phyloP scores from a whole-genome alignment of 192 early-diverging fungal genomes.

The Coemansia reversa region DNA sequence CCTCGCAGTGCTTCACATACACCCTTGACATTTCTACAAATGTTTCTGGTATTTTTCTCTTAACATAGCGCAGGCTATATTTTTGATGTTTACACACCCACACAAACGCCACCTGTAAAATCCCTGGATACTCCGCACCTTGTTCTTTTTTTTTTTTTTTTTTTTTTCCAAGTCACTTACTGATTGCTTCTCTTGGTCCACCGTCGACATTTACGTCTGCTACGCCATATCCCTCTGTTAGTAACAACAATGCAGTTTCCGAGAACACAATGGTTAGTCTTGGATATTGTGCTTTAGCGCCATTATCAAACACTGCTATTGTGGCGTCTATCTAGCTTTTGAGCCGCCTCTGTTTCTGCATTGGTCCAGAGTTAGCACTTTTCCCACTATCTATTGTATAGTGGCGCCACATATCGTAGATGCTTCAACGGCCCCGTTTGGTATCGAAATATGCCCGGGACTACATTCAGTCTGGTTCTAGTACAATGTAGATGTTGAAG shows the following conservation, averaged over 20 bases:
- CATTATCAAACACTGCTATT: slow-evolving; percentile 1
- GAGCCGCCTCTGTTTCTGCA: slow-evolving; percentile 5
- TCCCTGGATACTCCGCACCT: too few relatives aligned
- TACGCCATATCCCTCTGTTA: background rate
- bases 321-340: background rate
- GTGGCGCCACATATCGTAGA: background rate
- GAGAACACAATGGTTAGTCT: background rate
- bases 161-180: too few relatives aligned
- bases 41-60: too few relatives aligned
- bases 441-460: too few relatives aligned
- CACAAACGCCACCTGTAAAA: slow-evolving; percentile 6
- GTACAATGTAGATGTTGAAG: too few relatives aligned
- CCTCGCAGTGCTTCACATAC: too few relatives aligned
- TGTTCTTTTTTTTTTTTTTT: too few relatives aligned
- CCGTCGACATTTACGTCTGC: background rate
- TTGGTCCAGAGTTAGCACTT: background rate
- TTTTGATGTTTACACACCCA: background rate
- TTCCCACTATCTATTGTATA: background rate
- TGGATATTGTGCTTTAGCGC: background rate
- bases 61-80: too few relatives aligned
- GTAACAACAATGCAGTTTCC: background rate
- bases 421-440: background rate
- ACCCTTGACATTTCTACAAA: too few relatives aligned
- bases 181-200: too few relatives aligned
- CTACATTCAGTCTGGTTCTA: too few relatives aligned